Evolutionary conservation across 2,329 filamentous ascomycete genomes (phyloP).

Genomic region (Sporothrix humicola): DNA sequence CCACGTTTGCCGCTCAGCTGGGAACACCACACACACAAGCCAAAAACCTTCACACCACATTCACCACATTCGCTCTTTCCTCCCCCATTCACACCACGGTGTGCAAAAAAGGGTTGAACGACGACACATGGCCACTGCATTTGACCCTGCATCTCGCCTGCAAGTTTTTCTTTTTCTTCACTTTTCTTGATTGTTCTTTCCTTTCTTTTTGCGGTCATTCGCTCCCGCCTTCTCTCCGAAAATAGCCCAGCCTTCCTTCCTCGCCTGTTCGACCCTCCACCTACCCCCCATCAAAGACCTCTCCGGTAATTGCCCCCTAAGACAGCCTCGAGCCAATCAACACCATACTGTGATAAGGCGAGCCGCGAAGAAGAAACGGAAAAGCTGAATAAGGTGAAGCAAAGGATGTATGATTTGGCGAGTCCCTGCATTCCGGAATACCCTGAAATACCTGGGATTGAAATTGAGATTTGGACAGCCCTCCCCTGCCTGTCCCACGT

Average conservation of each 20-base stretch:
- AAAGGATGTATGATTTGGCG: too few relatives aligned
- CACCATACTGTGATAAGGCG: not conserved
- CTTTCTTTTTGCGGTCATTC: not conserved
- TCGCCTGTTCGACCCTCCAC: not conserved
- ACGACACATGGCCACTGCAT: not conserved
- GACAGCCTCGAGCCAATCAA: not conserved
- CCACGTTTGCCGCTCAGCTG: constrained; percentile 33
- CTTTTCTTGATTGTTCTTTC: not conserved
- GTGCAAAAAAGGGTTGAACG: constrained; percentile 3
- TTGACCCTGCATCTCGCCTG: not conserved
- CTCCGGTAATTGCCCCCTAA: constrained; percentile 2
- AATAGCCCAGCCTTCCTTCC: not conserved
- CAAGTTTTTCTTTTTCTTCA: not conserved
- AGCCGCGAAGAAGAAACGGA: not conserved
- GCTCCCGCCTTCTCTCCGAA: not conserved
- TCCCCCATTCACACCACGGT: constrained; percentile 24
- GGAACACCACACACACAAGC: constrained; percentile 23
- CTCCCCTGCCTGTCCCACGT: not conserved
- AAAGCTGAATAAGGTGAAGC: not conserved
- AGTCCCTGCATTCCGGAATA: not conserved
- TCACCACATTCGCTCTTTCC: not conserved
- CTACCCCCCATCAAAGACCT: constrained; percentile 7
- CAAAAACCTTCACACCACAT: not conserved
- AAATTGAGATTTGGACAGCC: not conserved
- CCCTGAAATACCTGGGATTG: not conserved